These are phyloP conservation scores for Coprinopsis cinerea DNA, from an alignment of 768 basidiomycete genomes.

Conservation along the genomic window DNA sequence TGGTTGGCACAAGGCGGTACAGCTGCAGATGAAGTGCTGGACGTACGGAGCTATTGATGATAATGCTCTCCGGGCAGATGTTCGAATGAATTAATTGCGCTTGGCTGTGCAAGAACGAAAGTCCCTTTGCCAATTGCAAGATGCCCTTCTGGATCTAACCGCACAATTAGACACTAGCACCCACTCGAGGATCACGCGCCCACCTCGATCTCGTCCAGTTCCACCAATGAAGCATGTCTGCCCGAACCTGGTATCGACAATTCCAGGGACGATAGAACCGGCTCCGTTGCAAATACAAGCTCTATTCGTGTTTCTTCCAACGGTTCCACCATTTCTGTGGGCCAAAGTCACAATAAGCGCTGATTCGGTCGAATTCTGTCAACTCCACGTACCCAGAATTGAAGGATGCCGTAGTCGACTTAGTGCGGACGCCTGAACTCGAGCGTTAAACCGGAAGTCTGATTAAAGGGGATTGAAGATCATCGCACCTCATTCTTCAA, in stretches of 20 bases:
- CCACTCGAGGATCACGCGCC: conserved; percentile 7
- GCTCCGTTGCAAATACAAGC: conserved; percentile 91
- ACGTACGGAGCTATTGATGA: conserved; percentile 83
- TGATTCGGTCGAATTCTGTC: not conserved
- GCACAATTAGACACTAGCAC: not conserved
- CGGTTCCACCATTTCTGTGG: conserved; percentile 92
- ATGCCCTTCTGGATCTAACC: conserved; percentile 91
- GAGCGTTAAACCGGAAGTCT: conserved; percentile 6
- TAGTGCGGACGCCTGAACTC: conserved; percentile 68
- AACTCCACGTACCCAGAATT: conserved; percentile 59
- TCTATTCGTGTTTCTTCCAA: conserved; percentile 88
- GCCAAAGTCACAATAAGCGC: conserved; percentile 10
- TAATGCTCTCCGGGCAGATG: conserved; percentile 76
- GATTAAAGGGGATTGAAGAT: conserved; percentile 9
- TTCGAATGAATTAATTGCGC: conserved; percentile 92
- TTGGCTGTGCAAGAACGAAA: conserved; percentile 86
- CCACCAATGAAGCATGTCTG: conserved; percentile 52
- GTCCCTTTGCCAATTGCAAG: conserved; percentile 85
- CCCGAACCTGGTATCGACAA: conserved; percentile 66
- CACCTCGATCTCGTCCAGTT: conserved; percentile 95
- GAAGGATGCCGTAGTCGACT: conserved; percentile 88
- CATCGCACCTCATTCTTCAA: conserved; percentile 81
- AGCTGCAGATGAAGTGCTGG: not conserved
- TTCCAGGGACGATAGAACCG: conserved; percentile 75
- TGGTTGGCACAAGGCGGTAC: not conserved